phyloP scores from a whole-genome alignment of 192 early-diverging fungal genomes.

The Lobosporangium transversale region DNA sequence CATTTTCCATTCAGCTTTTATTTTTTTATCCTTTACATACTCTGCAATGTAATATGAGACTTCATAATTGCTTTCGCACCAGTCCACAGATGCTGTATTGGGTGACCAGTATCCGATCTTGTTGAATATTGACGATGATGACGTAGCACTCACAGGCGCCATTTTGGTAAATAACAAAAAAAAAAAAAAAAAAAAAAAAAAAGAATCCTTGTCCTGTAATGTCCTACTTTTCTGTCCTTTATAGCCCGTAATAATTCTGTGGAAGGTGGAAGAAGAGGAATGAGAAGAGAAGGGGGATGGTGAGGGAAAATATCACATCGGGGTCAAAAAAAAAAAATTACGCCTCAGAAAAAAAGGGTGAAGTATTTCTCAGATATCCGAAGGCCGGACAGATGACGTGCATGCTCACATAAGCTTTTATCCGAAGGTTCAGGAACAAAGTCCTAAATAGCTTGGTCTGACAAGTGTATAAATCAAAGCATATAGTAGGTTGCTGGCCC shows the following conservation, averaged over 20 bases:
- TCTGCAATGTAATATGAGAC: conserved; percentile 63
- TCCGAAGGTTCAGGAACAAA: no score
- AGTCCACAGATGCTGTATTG: conserved; percentile 42
- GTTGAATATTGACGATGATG: conserved; percentile 3
- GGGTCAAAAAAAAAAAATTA: no score
- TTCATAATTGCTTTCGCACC: conserved; percentile 60
- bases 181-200: neutral
- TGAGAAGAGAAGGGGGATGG: neutral
- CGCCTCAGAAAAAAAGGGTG: no score
- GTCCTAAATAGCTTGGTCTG: no score
- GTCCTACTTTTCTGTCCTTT: no score
- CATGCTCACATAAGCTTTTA: no score
- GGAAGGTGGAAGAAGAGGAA: neutral
- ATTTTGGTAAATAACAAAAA: neutral
- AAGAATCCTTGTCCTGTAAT: no score
- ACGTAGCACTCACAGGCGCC: conserved; percentile 13
- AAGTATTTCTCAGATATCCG: no score
- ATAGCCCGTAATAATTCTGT: neutral
- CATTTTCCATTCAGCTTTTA: neutral
- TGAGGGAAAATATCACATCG: neutral
- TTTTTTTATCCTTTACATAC: no score
- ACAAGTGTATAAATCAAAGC: no score
- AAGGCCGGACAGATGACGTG: no score
- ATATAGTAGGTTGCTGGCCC: no score
- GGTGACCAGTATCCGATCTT: conserved; percentile 43